A percentile compares a stretch with the other conserved stretches of the same genome.
Evolutionary conservation across 176 grass and related monocot species (phyloP).

Genomic region (Alopecurus myosuroides): DNA sequence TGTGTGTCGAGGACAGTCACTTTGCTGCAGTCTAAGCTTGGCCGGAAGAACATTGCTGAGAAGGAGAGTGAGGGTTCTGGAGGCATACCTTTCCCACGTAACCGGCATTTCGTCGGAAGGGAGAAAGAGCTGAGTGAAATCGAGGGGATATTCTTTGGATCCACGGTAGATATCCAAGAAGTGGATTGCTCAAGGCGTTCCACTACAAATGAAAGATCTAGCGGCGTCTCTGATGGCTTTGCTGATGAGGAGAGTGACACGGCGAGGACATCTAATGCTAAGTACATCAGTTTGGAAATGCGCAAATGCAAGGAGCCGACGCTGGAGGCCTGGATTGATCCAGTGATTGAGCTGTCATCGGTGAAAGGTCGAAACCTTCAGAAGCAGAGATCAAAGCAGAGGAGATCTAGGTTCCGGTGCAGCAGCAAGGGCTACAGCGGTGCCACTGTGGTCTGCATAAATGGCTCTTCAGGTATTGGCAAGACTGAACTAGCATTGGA

Average conservation of each 20-base stretch:
- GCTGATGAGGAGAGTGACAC: conserved; percentile 89
- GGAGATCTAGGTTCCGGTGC: conserved; percentile 63
- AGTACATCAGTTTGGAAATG: conserved; percentile 85
- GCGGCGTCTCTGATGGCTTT: conserved; percentile 78
- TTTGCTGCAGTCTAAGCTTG: conserved; percentile 70
- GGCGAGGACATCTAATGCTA: conserved; percentile 51
- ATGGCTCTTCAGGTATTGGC: conserved; percentile 76
- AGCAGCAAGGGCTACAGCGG: conserved; percentile 50
- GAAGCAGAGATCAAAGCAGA: conserved; percentile 75
- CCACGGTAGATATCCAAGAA: conserved; percentile 58
- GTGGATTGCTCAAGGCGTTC: conserved; percentile 58
- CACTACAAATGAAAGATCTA: conserved; percentile 48
- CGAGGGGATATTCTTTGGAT: conserved; percentile 74
- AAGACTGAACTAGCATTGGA: conserved; percentile 92
- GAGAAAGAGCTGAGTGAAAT: conserved; percentile 95
- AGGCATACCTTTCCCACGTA: conserved; percentile 66
- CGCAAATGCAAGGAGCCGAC: conserved; percentile 94
- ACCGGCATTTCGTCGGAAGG: conserved; percentile 83
- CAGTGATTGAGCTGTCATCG: conserved; percentile 67
- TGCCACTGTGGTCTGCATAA: conserved; percentile 63
- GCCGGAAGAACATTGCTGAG: conserved; percentile 70
- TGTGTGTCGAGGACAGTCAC: conserved; percentile 61
- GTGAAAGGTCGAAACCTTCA: conserved; percentile 72
- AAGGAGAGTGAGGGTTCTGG: conserved; percentile 58
- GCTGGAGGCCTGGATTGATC: conserved; percentile 94